A percentile compares a stretch with the other conserved stretches of the same genome.
phyloP scores from a whole-genome alignment of 345 rosid species.

The Eucalyptus viminalis region DNA sequence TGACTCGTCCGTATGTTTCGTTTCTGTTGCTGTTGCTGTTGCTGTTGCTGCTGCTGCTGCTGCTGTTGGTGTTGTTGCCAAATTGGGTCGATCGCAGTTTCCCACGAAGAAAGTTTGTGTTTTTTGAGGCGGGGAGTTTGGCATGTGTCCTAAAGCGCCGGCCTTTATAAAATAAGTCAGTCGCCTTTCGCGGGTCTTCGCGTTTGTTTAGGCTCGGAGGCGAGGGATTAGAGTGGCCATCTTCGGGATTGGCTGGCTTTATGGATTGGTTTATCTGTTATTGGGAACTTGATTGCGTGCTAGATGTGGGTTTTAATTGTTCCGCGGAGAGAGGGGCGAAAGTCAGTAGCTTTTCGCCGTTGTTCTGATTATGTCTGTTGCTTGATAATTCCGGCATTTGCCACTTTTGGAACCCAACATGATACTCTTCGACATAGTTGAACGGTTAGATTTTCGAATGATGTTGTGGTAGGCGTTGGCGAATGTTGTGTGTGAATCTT shows the following conservation, averaged over 20 bases:
- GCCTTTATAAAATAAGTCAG: background rate
- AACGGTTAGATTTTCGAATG: background rate
- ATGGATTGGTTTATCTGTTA: background rate
- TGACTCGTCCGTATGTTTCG: background rate
- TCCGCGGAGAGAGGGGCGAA: background rate
- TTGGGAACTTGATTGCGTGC: background rate
- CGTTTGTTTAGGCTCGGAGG: background rate
- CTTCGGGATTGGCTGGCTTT: background rate
- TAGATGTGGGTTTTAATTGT: background rate
- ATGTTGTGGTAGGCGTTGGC: background rate
- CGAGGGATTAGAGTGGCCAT: background rate
- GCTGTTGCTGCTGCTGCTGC: background rate
- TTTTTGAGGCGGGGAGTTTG: background rate
- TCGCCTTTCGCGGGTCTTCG: background rate
- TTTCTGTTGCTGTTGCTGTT: too few relatives aligned
- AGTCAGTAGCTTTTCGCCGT: background rate
- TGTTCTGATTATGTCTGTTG: background rate
- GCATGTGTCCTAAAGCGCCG: background rate
- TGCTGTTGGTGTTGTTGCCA: background rate
- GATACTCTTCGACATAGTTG: background rate
- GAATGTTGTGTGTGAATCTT: background rate
- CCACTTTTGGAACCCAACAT: background rate
- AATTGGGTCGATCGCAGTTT: background rate
- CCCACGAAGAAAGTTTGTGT: background rate
- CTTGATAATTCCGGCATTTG: background rate